These are phyloP conservation scores for Tilletia horrida DNA, from an alignment of 1,284 basidiomycete species.

Conservation along the genomic window DNA sequence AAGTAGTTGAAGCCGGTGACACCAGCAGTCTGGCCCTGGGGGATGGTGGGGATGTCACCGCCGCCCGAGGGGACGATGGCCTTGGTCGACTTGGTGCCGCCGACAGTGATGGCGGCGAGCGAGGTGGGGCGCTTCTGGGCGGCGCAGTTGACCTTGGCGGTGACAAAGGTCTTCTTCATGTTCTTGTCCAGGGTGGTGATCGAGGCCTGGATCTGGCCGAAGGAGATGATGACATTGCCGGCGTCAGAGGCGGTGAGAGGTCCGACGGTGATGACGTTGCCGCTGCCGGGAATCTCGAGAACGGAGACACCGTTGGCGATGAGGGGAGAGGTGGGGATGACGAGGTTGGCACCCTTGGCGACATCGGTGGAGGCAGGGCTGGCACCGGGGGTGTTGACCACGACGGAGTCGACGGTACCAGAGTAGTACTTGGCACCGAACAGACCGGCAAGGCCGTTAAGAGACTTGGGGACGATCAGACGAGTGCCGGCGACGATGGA, in stretches of 20 bases:
- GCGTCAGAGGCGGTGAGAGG: neutral
- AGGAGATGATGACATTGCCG: conserved; percentile 13
- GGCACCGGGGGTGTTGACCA: conserved; percentile 16
- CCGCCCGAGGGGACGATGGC: conserved; percentile 9
- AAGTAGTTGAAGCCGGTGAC: conserved; percentile 12
- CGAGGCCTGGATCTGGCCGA: neutral
- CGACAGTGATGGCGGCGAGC: conserved; percentile 8
- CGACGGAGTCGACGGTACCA: conserved; percentile 16
- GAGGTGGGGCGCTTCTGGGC: conserved; percentile 12
- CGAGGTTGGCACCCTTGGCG: neutral
- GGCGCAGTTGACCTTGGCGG: conserved; percentile 9
- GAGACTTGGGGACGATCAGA: neutral
- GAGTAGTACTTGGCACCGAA: conserved; percentile 12
- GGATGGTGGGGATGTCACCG: conserved; percentile 15
- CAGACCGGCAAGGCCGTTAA: conserved; percentile 12
- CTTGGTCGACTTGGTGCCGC: conserved; percentile 1
- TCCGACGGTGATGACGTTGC: neutral
- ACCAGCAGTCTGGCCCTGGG: conserved; percentile 7
- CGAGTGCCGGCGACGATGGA: conserved; percentile 11
- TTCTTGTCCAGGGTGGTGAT: conserved; percentile 12
- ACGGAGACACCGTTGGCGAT: conserved; percentile 10
- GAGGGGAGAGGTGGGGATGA: neutral
- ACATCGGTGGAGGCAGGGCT: conserved; percentile 12
- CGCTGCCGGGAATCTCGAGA: conserved; percentile 5
- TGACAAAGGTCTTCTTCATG: conserved; percentile 7